Conservation (phyloP, 139 green algal genomes). For the Chloropicon primus region DNA sequence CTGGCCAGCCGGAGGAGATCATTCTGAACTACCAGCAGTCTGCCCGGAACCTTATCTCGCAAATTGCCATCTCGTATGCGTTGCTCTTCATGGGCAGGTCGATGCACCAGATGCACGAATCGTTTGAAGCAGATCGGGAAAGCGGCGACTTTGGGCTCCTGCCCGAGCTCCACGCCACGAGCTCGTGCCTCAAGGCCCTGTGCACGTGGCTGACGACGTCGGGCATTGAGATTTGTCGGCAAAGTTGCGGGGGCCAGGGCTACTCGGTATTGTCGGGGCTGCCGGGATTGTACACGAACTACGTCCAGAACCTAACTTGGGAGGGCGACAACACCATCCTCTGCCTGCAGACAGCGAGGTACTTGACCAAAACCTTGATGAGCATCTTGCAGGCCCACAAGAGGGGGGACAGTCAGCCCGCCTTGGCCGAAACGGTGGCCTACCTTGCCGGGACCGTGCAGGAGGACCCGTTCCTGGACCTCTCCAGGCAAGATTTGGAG, state of each 20-base stretch:
- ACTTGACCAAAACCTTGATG: constrained; percentile 45
- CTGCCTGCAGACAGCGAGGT: constrained; percentile 54
- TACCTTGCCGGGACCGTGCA: background rate
- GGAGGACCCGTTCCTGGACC: background rate
- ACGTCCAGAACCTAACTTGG: constrained; percentile 85
- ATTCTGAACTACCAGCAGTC: constrained; percentile 93
- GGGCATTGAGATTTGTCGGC: constrained; percentile 63
- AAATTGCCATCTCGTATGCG: constrained; percentile 69
- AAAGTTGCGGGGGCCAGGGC: constrained; percentile 79
- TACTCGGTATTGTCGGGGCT: constrained; percentile 33
- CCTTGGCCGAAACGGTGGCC: background rate
- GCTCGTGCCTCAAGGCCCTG: constrained; percentile 62
- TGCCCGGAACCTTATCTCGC: constrained; percentile 56
- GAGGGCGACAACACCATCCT: constrained; percentile 89
- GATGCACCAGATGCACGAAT: constrained; percentile 41
- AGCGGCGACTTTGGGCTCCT: constrained; percentile 63
- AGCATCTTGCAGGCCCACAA: background rate
- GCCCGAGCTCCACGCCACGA: constrained; percentile 80
- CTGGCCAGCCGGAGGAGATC: constrained; percentile 40
- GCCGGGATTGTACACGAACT: background rate
- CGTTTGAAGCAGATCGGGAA: constrained; percentile 11
- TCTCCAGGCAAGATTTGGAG: background rate
- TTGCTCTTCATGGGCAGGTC: constrained; percentile 59
- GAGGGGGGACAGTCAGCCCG: background rate
- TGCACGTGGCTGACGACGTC: constrained; percentile 34